Evolutionary conservation across 176 grass and related monocot genomes (phyloP).

Genomic region (Guadua angustifolia): DNA sequence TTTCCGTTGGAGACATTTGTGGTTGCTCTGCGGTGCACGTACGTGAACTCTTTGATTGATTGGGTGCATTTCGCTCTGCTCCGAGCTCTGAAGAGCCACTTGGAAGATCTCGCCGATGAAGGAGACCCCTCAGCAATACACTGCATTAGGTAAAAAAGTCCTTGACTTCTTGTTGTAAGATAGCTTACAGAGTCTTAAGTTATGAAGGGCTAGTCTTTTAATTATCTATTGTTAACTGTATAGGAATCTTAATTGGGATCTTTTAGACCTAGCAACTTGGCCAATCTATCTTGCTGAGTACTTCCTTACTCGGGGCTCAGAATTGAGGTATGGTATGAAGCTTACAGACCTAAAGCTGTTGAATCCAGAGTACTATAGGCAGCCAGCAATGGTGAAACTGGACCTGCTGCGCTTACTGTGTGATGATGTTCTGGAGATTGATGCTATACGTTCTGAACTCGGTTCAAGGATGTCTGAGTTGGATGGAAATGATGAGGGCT

Average conservation of each 20-base stretch:
- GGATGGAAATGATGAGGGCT: conserved; percentile 56
- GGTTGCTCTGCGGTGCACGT: conserved; percentile 44
- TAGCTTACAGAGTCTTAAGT: background rate
- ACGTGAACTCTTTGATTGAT: conserved; percentile 78
- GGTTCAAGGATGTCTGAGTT: conserved; percentile 60
- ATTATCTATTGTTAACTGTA: conserved; percentile 41
- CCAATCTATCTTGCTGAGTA: conserved; percentile 93
- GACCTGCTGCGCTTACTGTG: conserved; percentile 80
- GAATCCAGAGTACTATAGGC: conserved; percentile 78
- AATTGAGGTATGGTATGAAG: conserved; percentile 64
- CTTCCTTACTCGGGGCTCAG: conserved; percentile 67
- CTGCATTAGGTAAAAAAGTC: conserved; percentile 75
- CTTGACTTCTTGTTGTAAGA: conserved; percentile 9
- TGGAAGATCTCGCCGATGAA: conserved; percentile 73
- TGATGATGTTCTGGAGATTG: conserved; percentile 83
- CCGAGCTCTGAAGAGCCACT: conserved; percentile 71
- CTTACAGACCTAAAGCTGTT: conserved; percentile 71
- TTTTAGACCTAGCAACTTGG: conserved; percentile 93
- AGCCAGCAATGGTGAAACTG: conserved; percentile 73
- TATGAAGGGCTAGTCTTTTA: background rate
- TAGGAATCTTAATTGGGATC: conserved; percentile 98
- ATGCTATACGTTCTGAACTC: conserved; percentile 70
- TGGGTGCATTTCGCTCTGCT: conserved; percentile 87
- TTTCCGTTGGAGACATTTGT: conserved; percentile 77
- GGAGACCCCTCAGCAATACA: conserved; percentile 70